Evolutionary conservation across 306 rosid genomes (phyloP).

Genomic region (Albizia julibrissin): DNA sequence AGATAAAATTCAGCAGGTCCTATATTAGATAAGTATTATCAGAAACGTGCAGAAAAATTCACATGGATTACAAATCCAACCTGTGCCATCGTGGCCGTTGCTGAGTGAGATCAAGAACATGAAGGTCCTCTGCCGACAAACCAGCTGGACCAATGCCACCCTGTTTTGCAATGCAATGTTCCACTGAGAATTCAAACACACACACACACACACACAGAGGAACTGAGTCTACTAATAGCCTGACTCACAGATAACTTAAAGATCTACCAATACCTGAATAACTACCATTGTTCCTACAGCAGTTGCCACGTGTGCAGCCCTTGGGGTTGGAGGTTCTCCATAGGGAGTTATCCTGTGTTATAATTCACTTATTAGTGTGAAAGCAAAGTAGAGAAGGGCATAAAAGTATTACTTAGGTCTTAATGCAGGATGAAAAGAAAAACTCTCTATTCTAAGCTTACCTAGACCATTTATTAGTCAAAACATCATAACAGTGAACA

Average conservation of each 20-base stretch:
- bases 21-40: slow-evolving; percentile 33
- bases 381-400: slow-evolving; percentile 21
- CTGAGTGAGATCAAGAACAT: slow-evolving; percentile 98
- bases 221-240: slow-evolving; percentile 16
- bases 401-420: slow-evolving; percentile 20
- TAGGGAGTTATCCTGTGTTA: slow-evolving; percentile 81
- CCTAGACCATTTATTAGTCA: slow-evolving; percentile 99
- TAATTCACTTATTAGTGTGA: slow-evolving; percentile 31
- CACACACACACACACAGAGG: background rate
- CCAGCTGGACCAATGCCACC: slow-evolving; percentile 99
- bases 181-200: slow-evolving; percentile 8
- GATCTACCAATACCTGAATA: slow-evolving; percentile 75
- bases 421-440: slow-evolving; percentile 26
- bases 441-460: slow-evolving; percentile 42
- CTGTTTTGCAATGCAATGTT: slow-evolving; percentile 48
- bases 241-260: slow-evolving; percentile 10
- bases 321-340: slow-evolving; percentile 97
- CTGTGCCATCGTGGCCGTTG: slow-evolving; percentile 99
- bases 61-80: slow-evolving; percentile 46
- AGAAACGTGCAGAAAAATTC: slow-evolving; percentile 8
- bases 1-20: slow-evolving; percentile 45
- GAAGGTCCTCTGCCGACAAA: slow-evolving; percentile 98
- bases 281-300: slow-evolving; percentile 99
- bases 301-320: slow-evolving; percentile 99
- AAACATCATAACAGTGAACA: slow-evolving; percentile 94